Conservation (phyloP, 2,329 filamentous ascomycete genomes). For the Ilyonectria sp. region DNA sequence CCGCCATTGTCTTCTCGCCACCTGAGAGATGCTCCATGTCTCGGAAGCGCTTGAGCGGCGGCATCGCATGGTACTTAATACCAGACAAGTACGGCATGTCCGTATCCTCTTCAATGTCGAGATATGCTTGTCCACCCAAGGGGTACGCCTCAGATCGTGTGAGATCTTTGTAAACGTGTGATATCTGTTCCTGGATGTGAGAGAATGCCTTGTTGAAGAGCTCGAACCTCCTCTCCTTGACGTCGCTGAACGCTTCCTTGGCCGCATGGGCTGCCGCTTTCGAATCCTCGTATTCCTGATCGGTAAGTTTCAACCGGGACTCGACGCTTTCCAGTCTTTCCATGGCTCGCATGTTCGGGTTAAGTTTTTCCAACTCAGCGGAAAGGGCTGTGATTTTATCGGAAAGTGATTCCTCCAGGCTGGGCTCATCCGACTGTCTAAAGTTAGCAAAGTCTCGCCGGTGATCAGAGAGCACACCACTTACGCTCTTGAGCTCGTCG, state of each 20-base stretch:
- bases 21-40: constrained; percentile 99
- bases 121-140: constrained; percentile 88
- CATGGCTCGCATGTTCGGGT: constrained; percentile 96
- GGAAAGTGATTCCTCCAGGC: constrained; percentile 81
- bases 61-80: constrained; percentile 99
- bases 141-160: constrained; percentile 93
- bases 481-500: constrained; percentile 84
- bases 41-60: constrained; percentile 95
- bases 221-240: constrained; percentile 87
- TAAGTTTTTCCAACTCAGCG: constrained; percentile 90
- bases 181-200: constrained; percentile 96
- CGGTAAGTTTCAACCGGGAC: constrained; percentile 84
- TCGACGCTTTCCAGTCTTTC: constrained; percentile 92
- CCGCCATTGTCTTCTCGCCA: constrained; percentile 99
- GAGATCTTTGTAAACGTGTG: constrained; percentile 93
- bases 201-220: constrained; percentile 96
- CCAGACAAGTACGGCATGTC: constrained; percentile 96
- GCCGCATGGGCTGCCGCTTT: constrained; percentile 81
- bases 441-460: constrained; percentile 46
- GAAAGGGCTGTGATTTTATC: constrained; percentile 84
- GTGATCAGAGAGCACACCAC: constrained; percentile 47
- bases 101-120: constrained; percentile 94
- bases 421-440: constrained; percentile 75
- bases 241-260: constrained; percentile 85
- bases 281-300: constrained; percentile 91